These are phyloP conservation scores for Pichia cactophila DNA, from an alignment of 1,139 yeast genomes.

Conservation along the genomic window DNA sequence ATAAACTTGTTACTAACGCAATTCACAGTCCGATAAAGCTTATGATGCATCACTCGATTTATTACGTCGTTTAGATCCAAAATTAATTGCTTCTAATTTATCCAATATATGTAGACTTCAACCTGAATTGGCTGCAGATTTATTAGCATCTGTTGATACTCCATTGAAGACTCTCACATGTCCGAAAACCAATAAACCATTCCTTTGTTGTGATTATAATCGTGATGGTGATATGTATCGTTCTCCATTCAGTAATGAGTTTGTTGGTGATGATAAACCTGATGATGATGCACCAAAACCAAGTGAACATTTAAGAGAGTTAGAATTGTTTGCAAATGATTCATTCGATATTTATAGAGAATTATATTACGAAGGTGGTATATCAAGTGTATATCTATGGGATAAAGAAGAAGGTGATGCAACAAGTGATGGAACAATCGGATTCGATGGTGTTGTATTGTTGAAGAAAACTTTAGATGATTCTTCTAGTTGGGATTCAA, in stretches of 20 bases:
- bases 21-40: constrained; percentile 45
- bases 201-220: constrained; percentile 85
- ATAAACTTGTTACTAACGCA: constrained; percentile 11
- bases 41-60: constrained; percentile 83
- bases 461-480: constrained; percentile 60
- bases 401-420: constrained; percentile 54
- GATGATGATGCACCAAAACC: constrained; percentile 75
- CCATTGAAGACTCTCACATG: constrained; percentile 64
- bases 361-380: constrained; percentile 88
- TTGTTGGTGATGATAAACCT: constrained; percentile 51
- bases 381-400: constrained; percentile 91
- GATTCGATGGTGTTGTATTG: constrained; percentile 87
- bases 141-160: constrained; percentile 79
- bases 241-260: constrained; percentile 85
- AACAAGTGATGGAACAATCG: constrained; percentile 34
- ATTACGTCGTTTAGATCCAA: constrained; percentile 80
- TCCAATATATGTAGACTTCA: constrained; percentile 63
- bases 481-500: constrained; percentile 17
- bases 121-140: constrained; percentile 82
- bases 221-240: constrained; percentile 90
- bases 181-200: constrained; percentile 53
- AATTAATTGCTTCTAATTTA: constrained; percentile 54
- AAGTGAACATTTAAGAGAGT: constrained; percentile 52
- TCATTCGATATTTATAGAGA: constrained; percentile 92
- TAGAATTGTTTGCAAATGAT: constrained; percentile 79